A percentile compares a stretch with the other conserved stretches of the same genome.
Conservation (phyloP, 805 yeast species). For the Wickerhamiella occidentalis region DNA sequence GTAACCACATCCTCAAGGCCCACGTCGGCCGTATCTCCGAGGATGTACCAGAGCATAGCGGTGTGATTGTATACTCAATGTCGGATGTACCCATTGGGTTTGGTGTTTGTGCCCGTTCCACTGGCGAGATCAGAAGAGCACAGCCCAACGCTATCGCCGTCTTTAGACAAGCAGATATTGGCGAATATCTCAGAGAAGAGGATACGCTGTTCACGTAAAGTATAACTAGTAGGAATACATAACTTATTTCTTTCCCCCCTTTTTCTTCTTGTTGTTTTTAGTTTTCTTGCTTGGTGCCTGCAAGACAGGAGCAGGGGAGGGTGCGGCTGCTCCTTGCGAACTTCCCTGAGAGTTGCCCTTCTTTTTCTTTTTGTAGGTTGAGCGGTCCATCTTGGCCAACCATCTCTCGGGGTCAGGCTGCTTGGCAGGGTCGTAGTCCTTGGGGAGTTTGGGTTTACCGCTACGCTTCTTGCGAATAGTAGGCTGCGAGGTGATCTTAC, state of each 20-base stretch:
- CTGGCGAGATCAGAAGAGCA: constrained; percentile 71
- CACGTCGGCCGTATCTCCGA: constrained; percentile 95
- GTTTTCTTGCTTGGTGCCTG: constrained; percentile 17
- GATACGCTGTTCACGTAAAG: constrained; percentile 76
- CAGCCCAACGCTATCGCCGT: constrained; percentile 94
- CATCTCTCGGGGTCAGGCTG: constrained; percentile 67
- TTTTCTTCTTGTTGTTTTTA: constrained; percentile 25
- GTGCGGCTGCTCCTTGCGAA: constrained; percentile 29
- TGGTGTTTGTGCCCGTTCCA: constrained; percentile 87
- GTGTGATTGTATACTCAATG: constrained; percentile 86
- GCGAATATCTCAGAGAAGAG: constrained; percentile 95
- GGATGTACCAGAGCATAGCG: constrained; percentile 96
- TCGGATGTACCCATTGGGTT: constrained; percentile 86
- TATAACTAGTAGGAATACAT: neutral
- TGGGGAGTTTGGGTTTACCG: constrained; percentile 31
- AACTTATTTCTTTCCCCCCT: constrained; percentile 22
- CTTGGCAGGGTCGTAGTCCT: constrained; percentile 31
- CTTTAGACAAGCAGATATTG: constrained; percentile 93
- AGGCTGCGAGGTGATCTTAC: constrained; percentile 18
- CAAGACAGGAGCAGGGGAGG: constrained; percentile 8
- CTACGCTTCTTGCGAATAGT: constrained; percentile 27
- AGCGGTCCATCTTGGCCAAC: constrained; percentile 79
- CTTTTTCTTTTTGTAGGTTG: constrained; percentile 69
- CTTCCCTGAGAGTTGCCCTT: constrained; percentile 34
- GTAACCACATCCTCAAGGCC: constrained; percentile 92